phyloP scores from a whole-genome alignment of 2,329 filamentous ascomycete species.

The Claviceps paspali region DNA sequence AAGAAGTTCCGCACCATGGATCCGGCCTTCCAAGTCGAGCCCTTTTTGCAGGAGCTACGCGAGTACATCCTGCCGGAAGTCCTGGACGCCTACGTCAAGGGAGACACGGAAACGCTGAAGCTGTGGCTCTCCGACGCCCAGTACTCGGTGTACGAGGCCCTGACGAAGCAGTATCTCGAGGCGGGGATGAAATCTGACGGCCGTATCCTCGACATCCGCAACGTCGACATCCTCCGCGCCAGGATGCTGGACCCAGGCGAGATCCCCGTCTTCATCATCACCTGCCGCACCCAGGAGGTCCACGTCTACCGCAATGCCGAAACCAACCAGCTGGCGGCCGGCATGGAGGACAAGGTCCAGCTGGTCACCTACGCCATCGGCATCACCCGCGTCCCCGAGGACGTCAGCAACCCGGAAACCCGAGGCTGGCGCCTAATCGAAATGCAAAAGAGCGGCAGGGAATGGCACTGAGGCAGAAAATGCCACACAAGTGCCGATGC shows the following conservation, averaged over 20 bases:
- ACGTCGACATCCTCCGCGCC: constrained; percentile 75
- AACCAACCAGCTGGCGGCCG: constrained; percentile 74
- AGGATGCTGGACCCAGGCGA: constrained; percentile 73
- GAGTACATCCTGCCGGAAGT: constrained; percentile 98
- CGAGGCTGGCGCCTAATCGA: constrained; percentile 95
- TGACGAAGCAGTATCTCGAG: constrained; percentile 90
- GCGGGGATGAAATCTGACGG: constrained; percentile 90
- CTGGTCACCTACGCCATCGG: constrained; percentile 97
- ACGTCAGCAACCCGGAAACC: constrained; percentile 93
- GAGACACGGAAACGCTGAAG: constrained; percentile 77
- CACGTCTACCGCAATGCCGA: constrained; percentile 94
- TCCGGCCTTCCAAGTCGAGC: constrained; percentile 84
- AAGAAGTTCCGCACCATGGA: constrained; percentile 97
- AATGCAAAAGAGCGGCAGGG: constrained; percentile 92
- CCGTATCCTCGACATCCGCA: constrained; percentile 84
- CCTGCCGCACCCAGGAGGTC: constrained; percentile 90
- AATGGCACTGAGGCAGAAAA: constrained; percentile 53
- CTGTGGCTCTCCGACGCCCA: constrained; percentile 94
- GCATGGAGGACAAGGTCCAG: constrained; percentile 98
- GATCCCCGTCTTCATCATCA: constrained; percentile 92
- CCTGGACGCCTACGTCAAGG: constrained; percentile 94
- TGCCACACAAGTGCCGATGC: too few species aligned
- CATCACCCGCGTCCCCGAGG: constrained; percentile 82
- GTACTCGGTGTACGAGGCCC: constrained; percentile 90
- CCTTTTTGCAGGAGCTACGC: constrained; percentile 86